These are phyloP conservation scores for Saksenaea vasiformis DNA, from an alignment of 371 early-diverging fungal species.

Conservation along the genomic window DNA sequence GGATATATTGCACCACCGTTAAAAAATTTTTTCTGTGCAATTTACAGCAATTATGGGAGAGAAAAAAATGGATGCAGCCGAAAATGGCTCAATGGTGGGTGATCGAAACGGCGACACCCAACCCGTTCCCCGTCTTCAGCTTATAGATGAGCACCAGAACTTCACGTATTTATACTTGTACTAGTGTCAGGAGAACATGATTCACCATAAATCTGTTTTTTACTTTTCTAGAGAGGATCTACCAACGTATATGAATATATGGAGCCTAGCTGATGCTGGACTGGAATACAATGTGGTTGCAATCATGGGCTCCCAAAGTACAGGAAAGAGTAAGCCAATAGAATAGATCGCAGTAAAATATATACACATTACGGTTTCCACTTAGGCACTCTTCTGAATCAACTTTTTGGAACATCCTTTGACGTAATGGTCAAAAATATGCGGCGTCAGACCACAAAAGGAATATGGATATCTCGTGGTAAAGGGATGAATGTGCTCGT, in stretches of 20 bases:
- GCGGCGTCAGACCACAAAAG: constrained; percentile 94
- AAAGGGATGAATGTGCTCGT: constrained; percentile 83
- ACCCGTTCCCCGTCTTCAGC: too few species aligned
- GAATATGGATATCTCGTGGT: constrained; percentile 94
- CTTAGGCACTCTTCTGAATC: constrained; percentile 91
- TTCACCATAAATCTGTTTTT: neutral
- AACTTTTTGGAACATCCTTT: constrained; percentile 91
- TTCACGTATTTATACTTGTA: constrained; percentile 72
- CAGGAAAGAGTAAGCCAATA: constrained; percentile 87
- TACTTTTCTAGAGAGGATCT: constrained; percentile 59
- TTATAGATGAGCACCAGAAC: constrained; percentile 80
- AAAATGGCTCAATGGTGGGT: too few species aligned
- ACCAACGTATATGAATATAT: constrained; percentile 76
- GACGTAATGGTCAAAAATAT: constrained; percentile 89
- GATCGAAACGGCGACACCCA: too few species aligned
- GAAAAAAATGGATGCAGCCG: too few species aligned
- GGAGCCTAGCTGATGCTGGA: constrained; percentile 83
- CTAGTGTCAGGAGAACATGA: neutral
- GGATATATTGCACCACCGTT: too few species aligned
- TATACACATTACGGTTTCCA: neutral
- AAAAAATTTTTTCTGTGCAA: too few species aligned
- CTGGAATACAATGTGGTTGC: constrained; percentile 96
- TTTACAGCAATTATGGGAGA: too few species aligned
- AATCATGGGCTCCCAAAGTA: constrained; percentile 98
- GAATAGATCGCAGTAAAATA: neutral